Evolutionary conservation across 257 asterid species (phyloP).

Genomic region (Penstemon barbatus): DNA sequence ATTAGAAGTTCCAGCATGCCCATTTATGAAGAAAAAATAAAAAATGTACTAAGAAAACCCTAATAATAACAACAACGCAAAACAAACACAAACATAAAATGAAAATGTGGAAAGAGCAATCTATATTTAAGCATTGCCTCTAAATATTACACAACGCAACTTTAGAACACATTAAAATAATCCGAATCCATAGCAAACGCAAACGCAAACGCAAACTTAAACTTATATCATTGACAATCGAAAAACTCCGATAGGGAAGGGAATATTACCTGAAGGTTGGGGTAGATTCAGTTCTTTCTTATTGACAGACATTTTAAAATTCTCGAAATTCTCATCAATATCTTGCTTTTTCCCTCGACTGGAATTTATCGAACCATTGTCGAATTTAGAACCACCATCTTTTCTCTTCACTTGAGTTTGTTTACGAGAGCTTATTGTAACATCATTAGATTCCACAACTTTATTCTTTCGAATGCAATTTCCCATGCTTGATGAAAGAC

Average conservation of each 20-base stretch:
- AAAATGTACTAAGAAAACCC: not conserved
- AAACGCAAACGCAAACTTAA: no score
- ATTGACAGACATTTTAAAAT: not conserved
- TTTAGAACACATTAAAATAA: no score
- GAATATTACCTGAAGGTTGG: constrained; percentile 30
- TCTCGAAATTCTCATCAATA: not conserved
- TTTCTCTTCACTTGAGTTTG: constrained; percentile 1
- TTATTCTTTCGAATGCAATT: constrained; percentile 38
- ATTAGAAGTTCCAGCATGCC: not conserved
- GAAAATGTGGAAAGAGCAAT: no score
- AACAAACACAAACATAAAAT: no score
- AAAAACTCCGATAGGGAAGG: no score
- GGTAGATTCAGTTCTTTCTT: constrained; percentile 18
- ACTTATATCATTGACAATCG: no score
- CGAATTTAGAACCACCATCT: not conserved
- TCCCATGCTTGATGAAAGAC: constrained; percentile 35
- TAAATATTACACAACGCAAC: no score
- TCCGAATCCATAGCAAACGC: no score
- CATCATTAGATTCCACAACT: constrained; percentile 15
- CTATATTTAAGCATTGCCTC: no score
- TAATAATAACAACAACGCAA: not conserved
- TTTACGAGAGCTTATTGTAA: constrained; percentile 15
- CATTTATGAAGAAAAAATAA: not conserved
- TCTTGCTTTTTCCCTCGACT: not conserved
- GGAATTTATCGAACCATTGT: not conserved